Evolutionary conservation across 129 eudicot species (phyloP), one percentile per base, ranked within the genome.

Genomic region (Tanacetum coccineum): DNA sequence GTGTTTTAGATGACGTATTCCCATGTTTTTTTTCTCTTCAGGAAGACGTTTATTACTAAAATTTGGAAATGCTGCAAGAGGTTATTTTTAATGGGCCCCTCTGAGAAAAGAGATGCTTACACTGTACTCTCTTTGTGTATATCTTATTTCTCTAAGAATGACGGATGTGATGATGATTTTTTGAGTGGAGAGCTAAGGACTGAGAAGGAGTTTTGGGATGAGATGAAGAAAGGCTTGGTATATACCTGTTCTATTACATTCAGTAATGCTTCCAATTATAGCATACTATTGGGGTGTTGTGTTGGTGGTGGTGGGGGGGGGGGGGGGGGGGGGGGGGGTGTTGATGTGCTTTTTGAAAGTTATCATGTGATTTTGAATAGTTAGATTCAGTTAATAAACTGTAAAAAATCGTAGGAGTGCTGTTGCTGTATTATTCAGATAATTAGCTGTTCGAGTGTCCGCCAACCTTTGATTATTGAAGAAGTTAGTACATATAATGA

Each of bases 201-300:
- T 39, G 90, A 87, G 50, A 77, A 77, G 46, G 85, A 81, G 40
- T 89, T 94, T 59, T 94, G 99, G 99, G 84, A 81, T 59, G 97
- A 89, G 73, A 79, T 94, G 64, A 89, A 85, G 75, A 79, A 79
- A 72, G 99, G 97, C 83, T 82, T 94, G 97, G 99, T 94, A 89
- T 61, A 59, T 32, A 32, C 28, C 60, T 25, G 22, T 71, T 30
- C 46, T 40, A n/a, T 74, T 26, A 30, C 61, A 20, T 59, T 30
- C 21, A 11, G 25, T 77, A 5, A 30, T 67, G 25, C 47, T 49
- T 30, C 25, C 30, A 60, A 22, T 21, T 62, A 9, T 25, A 36
- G 26, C 64, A 36, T 21, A 26, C 67, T 50, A 28, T 62, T 57
- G 13, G 36, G 28, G 30, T n/a, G n/a, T n/a, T n/a, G 61, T 26